Evolutionary conservation across 2,329 filamentous ascomycete genomes (phyloP), one percentile per base, ranked within the genome.

Genomic region (Pseudopyricularia cyperi): DNA sequence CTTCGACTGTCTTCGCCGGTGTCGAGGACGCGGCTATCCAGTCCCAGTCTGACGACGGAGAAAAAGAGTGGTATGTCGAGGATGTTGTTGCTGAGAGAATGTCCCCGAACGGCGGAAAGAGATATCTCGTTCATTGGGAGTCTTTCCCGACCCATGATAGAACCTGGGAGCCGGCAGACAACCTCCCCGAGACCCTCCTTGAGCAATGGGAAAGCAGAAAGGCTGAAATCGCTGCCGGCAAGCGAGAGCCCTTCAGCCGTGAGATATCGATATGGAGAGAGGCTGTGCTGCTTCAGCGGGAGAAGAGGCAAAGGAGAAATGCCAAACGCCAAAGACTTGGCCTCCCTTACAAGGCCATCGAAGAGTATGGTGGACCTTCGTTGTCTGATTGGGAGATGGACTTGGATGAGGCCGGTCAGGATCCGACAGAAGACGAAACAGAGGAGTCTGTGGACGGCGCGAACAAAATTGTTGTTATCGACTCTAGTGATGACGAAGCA

Each of bases 111-210:
- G 65, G 65, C 5, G 59, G 61, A 15, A 63, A 59, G 28, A 58
- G 67, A 24, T 88, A 80, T 60, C 71, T 89, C 1, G 74, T 87
- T 22, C 73, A 77, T 54, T 89, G 84, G 85, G 67, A 70, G 26
- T 73, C 69, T 2, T 89, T 83, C 59, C 68, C 71, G 1, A 55
- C 80, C 5, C 63, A 77, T n/a, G 63, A 75, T 53, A 71, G 72
- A 52, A 81, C 77, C 0, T 81, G 77, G 77, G 77, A 81, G 56
- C 74, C 76, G 0, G 56, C 34, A 12, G 50, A 46, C 24, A 34
- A 35, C 12, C 28, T 51, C 48, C 61, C 22, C 39, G 34, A 34
- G 2, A 14, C n/a, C 37, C n/a, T 33, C 15, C 26, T 24, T 3
- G 39, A 34, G 5, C 19, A 46, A 17, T 51, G 50, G 50, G 50